A percentile compares a stretch with the other conserved stretches of the same genome.
phyloP scores from a whole-genome alignment of 2,329 filamentous ascomycete genomes.

The Sarocladium oryzae region DNA sequence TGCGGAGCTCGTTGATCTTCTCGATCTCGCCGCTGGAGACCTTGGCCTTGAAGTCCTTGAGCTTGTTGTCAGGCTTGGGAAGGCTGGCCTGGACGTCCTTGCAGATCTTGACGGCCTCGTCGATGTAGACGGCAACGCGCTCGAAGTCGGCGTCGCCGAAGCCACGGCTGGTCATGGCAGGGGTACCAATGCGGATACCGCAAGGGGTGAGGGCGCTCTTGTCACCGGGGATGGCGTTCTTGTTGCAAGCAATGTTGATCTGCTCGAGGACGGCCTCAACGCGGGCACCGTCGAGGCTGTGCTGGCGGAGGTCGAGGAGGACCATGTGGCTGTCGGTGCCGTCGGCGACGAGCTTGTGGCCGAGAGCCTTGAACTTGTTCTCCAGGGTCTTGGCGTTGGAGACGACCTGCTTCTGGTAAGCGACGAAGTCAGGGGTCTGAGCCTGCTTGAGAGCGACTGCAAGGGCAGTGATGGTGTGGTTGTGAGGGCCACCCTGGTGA shows the following conservation, averaged over 20 bases:
- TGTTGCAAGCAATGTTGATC: slow-evolving; percentile 99
- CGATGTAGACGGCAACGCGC: slow-evolving; percentile 83
- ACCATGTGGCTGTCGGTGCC: slow-evolving; percentile 99
- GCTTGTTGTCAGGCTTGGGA: slow-evolving; percentile 97
- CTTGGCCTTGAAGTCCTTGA: slow-evolving; percentile 98
- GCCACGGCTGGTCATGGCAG: slow-evolving; percentile 94
- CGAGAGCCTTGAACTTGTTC: slow-evolving; percentile 73
- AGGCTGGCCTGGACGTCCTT: slow-evolving; percentile 78
- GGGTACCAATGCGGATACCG: slow-evolving; percentile 92
- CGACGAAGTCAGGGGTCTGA: slow-evolving; percentile 80
- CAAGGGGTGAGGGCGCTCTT: slow-evolving; percentile 92
- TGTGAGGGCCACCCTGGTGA: slow-evolving; percentile 97
- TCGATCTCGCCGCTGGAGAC: slow-evolving; percentile 70
- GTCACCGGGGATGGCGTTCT: slow-evolving; percentile 97
- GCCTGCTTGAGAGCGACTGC: slow-evolving; percentile 95
- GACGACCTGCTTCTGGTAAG: slow-evolving; percentile 89
- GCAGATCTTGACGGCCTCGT: slow-evolving; percentile 80
- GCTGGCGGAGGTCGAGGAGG: slow-evolving; percentile 84
- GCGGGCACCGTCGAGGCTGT: slow-evolving; percentile 83
- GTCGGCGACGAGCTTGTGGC: slow-evolving; percentile 90
- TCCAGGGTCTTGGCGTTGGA: slow-evolving; percentile 91
- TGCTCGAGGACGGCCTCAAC: slow-evolving; percentile 95
- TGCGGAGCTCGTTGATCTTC: slow-evolving; percentile 78
- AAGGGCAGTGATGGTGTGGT: slow-evolving; percentile 98
- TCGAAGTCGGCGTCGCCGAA: slow-evolving; percentile 91